Base-by-base conservation (phyloP, 2,329 filamentous ascomycete genomes). In the Aspergillus transmontanensis region DNA sequence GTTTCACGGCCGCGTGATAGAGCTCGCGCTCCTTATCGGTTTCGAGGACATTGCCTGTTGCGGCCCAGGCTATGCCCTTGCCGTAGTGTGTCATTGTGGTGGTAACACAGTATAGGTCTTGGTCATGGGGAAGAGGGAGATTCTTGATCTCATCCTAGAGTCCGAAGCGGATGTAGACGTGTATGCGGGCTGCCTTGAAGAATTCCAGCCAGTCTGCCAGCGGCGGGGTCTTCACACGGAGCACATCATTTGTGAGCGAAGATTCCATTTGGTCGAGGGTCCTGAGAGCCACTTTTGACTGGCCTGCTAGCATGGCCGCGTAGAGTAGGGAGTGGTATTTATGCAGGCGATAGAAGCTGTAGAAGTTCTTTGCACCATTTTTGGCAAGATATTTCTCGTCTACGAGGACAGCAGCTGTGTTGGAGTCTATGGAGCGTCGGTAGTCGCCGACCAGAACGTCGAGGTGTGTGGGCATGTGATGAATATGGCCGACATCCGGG, bases 171-270 rank as follows among this genome's bases (percentile, higher is more conserved):
- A 93, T 82, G 3, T 90, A 79, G 0, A 88, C 87, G 72, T 93
- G 90, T 1, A 89, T 79, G 2, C 87, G 83, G 72, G 90, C 86
- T 2, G 85, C 83, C 1, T 90, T 74, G 66, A 92, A 92, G 4
- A 84, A 85, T 75, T 93, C 90, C 0, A 92, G 79, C 87, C 89
- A 92, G 74, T 93, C 89, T 1, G 90, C 90, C 89, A 93, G 92
- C 0, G 89, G 89, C 0, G 90, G 90, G 0, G 85, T 87, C 65
- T 87, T 71, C 14, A 90, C 80, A 1, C 85, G 83, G 0, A 93
- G 80, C 3, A 92, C 75, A 0, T 83, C 82, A 55, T 89, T 85
- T 0, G 89, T 84, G 12, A 92, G 76, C 0, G 48, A 53, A n/a
- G 36, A 21, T 39, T 91, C 89, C 45, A 92, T 82, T 46, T 80